These are phyloP conservation scores for Bipolaris oryzae DNA, from an alignment of 2,329 filamentous ascomycete species.

Conservation along the genomic window DNA sequence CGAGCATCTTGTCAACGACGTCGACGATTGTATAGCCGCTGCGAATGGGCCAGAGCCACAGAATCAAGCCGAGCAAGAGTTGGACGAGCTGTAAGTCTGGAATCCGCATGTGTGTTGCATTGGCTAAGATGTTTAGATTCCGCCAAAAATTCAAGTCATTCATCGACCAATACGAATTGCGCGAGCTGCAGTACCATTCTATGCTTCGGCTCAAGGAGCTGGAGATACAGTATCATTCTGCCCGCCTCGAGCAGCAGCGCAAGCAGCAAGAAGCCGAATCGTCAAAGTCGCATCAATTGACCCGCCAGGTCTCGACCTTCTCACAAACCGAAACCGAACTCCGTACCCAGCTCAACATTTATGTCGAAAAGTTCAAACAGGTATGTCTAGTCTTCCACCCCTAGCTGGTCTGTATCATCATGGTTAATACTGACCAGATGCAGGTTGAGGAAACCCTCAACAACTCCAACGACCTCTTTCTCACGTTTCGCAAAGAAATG, in stretches of 20 bases:
- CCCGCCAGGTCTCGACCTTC: constrained; percentile 90
- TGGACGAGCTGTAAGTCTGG: constrained; percentile 79
- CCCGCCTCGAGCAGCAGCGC: constrained; percentile 86
- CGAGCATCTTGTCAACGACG: constrained; percentile 77
- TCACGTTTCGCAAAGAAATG: constrained; percentile 98
- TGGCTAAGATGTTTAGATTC: constrained; percentile 49
- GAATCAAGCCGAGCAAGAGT: constrained; percentile 82
- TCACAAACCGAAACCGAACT: constrained; percentile 95
- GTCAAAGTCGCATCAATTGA: constrained; percentile 80
- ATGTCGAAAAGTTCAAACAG: constrained; percentile 99
- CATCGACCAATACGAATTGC: constrained; percentile 94
- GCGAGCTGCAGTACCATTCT: constrained; percentile 92
- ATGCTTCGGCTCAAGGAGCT: constrained; percentile 92
- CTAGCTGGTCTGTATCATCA: constrained; percentile 38
- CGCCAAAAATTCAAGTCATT: constrained; percentile 90
- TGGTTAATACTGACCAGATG: constrained; percentile 58
- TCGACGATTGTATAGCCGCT: constrained; percentile 86
- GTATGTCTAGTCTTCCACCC: constrained; percentile 57
- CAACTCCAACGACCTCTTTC: constrained; percentile 95
- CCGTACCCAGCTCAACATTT: constrained; percentile 93
- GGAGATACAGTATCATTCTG: constrained; percentile 90
- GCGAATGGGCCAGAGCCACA: constrained; percentile 77
- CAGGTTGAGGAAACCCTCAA: constrained; percentile 98
- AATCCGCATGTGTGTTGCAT: not conserved
- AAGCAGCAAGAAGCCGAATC: constrained; percentile 85